Evolutionary conservation across 192 early-diverging fungal species (phyloP).

Genomic region (Coemansia sp.): DNA sequence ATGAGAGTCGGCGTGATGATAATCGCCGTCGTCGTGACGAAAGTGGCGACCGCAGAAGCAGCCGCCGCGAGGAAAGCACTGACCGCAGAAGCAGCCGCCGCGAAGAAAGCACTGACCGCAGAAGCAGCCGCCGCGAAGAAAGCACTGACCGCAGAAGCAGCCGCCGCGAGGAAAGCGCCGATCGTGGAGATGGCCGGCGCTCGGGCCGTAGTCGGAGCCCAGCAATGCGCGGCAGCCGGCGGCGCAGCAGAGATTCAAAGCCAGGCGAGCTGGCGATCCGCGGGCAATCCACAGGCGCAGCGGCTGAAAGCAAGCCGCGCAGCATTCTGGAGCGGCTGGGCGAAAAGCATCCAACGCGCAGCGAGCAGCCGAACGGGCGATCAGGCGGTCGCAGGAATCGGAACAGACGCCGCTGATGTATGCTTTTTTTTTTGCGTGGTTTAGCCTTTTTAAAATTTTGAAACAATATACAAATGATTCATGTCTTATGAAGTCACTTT

Average conservation of each 20-base stretch:
- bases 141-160: background rate
- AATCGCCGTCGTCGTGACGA: constrained; percentile 5
- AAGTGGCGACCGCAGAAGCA: constrained; percentile 1
- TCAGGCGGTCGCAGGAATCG: constrained; percentile 12
- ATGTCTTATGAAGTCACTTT: too few species aligned
- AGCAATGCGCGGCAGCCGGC: constrained; percentile 3
- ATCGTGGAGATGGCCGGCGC: background rate
- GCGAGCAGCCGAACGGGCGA: background rate
- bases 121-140: background rate
- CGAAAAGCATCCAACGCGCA: constrained; percentile 17
- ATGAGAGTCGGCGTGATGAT: background rate
- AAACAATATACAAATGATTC: background rate
- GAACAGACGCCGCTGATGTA: constrained; percentile 11
- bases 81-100: constrained; percentile 4
- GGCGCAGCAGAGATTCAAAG: constrained; percentile 2
- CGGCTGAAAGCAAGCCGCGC: constrained; percentile 9
- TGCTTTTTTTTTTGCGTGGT: background rate
- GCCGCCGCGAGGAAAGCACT: background rate
- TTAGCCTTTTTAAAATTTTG: background rate
- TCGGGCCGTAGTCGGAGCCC: constrained; percentile 32
- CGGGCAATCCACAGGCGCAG: constrained; percentile 13
- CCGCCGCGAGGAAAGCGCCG: constrained; percentile 7
- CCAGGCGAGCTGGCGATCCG: constrained; percentile 18
- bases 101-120: background rate
- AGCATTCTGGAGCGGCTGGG: constrained; percentile 32